A percentile compares a stretch with the other conserved stretches of the same genome.
These are phyloP conservation scores for Diaporthe capsici DNA, from an alignment of 2,329 filamentous ascomycete genomes.

Conservation along the genomic window DNA sequence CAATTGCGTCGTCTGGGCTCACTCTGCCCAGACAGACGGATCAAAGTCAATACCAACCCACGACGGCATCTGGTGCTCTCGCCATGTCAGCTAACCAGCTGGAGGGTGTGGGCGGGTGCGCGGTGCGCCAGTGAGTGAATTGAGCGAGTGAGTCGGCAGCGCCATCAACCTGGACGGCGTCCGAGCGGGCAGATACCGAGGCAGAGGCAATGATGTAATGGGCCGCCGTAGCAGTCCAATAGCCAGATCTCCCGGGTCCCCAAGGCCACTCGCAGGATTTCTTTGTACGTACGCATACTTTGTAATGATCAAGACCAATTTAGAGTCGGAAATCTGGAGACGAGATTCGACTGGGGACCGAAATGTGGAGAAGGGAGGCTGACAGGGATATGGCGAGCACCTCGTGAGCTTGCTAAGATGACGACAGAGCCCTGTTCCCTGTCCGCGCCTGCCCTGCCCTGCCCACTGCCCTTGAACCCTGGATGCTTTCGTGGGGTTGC, in stretches of 20 bases:
- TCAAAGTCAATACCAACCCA: slow-evolving; percentile 28
- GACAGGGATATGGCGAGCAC: slow-evolving; percentile 32
- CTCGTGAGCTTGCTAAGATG: slow-evolving; percentile 29
- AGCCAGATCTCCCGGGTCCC: neutral
- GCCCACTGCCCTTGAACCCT: slow-evolving; percentile 30
- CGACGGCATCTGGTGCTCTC: slow-evolving; percentile 13
- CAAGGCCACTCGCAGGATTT: slow-evolving; percentile 30
- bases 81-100: neutral
- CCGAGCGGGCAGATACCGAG: slow-evolving; percentile 33
- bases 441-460: slow-evolving; percentile 21
- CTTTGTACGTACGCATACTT: slow-evolving; percentile 39
- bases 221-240: slow-evolving; percentile 3
- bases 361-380: slow-evolving; percentile 34
- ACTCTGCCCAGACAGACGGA: slow-evolving; percentile 26
- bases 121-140: neutral
- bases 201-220: slow-evolving; percentile 34
- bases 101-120: neutral
- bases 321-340: slow-evolving; percentile 33
- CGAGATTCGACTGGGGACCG: slow-evolving; percentile 32
- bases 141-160: neutral
- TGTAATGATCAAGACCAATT: slow-evolving; percentile 39
- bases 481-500: slow-evolving; percentile 35
- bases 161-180: neutral
- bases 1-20: slow-evolving; percentile 34
- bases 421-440: slow-evolving; percentile 38